A percentile compares a stretch with the other conserved stretches of the same genome.
Evolutionary conservation across 2,329 filamentous ascomycete genomes (phyloP).

Genomic region (Aspergillus sojae): DNA sequence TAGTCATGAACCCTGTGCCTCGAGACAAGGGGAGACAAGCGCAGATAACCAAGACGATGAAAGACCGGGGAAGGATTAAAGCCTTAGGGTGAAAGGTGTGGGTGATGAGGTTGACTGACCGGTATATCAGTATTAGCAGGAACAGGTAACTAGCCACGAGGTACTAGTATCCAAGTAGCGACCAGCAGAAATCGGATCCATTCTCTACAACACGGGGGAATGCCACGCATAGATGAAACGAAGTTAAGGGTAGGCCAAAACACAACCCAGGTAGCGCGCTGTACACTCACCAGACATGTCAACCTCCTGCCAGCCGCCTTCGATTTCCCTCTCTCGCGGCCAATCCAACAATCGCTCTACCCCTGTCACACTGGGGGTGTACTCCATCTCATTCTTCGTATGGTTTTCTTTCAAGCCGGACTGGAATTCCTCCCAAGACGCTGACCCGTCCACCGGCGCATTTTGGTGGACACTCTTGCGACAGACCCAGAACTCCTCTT

Average conservation of each 20-base stretch:
- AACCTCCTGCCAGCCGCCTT: slow-evolving; percentile 27
- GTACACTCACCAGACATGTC: slow-evolving; percentile 30
- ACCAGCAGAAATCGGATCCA: not conserved
- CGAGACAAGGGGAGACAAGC: slow-evolving; percentile 21
- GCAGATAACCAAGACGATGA: slow-evolving; percentile 36
- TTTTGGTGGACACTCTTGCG: slow-evolving; percentile 42
- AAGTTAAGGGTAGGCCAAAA: not conserved
- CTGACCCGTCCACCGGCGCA: slow-evolving; percentile 32
- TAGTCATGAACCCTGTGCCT: slow-evolving; percentile 32
- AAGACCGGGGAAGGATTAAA: slow-evolving; percentile 37
- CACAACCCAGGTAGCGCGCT: not conserved
- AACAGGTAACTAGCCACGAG: not conserved
- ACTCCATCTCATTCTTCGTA: slow-evolving; percentile 44
- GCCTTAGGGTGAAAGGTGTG: slow-evolving; percentile 38
- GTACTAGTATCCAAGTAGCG: not conserved
- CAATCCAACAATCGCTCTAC: slow-evolving; percentile 35
- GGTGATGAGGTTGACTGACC: slow-evolving; percentile 38
- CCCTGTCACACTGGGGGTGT: slow-evolving; percentile 40
- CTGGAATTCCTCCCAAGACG: slow-evolving; percentile 43
- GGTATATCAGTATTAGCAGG: not conserved
- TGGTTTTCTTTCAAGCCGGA: slow-evolving; percentile 40
- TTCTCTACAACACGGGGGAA: not conserved
- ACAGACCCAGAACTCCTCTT: slow-evolving; percentile 44
- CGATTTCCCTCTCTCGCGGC: slow-evolving; percentile 20
- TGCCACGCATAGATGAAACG: not conserved